phyloP scores from a whole-genome alignment of 306 rosid species.

The Purshia tridentata region DNA sequence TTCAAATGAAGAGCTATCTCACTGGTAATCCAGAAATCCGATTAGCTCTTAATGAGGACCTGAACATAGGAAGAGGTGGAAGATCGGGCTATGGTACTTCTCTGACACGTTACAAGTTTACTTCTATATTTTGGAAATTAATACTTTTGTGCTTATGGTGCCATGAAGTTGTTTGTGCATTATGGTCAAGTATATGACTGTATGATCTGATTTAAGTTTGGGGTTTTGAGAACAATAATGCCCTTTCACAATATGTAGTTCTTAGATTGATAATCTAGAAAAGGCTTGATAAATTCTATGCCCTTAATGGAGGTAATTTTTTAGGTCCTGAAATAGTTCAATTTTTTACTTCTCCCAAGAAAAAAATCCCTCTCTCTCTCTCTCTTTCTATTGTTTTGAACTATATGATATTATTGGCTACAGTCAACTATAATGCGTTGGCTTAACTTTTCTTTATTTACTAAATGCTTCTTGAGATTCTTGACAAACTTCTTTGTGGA shows the following conservation, averaged over 20 bases:
- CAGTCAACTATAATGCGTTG: slow-evolving; percentile 6
- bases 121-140: neutral
- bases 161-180: slow-evolving; percentile 12
- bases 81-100: slow-evolving; percentile 53
- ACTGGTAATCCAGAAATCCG: slow-evolving; percentile 84
- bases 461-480: slow-evolving; percentile 24
- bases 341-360: neutral
- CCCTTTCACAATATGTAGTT: slow-evolving; percentile 16
- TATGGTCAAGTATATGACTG: neutral
- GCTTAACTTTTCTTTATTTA: neutral
- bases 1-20: slow-evolving; percentile 94
- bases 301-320: too few species aligned
- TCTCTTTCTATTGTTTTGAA: slow-evolving; percentile 11
- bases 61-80: slow-evolving; percentile 62
- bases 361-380: neutral
- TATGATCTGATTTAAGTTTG: slow-evolving; percentile 9
- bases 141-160: slow-evolving; percentile 18
- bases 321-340: too few species aligned
- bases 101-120: neutral
- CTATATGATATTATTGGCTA: slow-evolving; percentile 16
- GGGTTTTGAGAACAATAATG: slow-evolving; percentile 10
- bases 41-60: slow-evolving; percentile 84
- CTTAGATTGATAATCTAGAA: slow-evolving; percentile 11
- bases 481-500: slow-evolving; percentile 21
- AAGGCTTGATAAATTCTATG: slow-evolving; percentile 13